These are phyloP conservation scores for Postia placenta DNA, from an alignment of 768 basidiomycete species.

Conservation along the genomic window DNA sequence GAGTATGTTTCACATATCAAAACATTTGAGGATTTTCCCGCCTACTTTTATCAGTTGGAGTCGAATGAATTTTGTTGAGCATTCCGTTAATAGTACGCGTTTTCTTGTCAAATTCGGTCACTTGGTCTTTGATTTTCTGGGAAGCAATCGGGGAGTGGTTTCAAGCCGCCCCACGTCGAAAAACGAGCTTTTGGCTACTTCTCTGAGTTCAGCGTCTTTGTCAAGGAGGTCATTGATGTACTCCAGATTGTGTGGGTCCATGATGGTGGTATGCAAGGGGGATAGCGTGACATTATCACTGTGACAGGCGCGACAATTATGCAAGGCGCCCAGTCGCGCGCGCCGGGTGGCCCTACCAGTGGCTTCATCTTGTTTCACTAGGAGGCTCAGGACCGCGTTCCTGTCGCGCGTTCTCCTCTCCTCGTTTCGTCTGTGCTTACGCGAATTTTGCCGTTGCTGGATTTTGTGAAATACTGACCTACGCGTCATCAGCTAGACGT, in stretches of 20 bases:
- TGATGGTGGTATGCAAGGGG: conserved; percentile 20
- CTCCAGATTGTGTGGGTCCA: conserved; percentile 54
- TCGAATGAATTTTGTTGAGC: conserved; percentile 77
- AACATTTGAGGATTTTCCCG: conserved; percentile 1
- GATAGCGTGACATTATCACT: background rate
- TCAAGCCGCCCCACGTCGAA: background rate
- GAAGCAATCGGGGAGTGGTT: conserved; percentile 6
- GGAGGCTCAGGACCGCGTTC: no score
- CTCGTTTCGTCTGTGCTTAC: no score
- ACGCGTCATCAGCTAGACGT: no score
- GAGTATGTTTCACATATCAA: background rate
- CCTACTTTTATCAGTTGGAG: conserved; percentile 53
- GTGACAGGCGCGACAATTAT: no score
- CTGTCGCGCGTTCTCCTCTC: no score
- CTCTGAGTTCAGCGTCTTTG: conserved; percentile 55
- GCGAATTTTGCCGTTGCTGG: no score
- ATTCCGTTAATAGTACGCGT: conserved; percentile 66
- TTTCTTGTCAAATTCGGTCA: conserved; percentile 70
- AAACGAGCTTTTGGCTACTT: conserved; percentile 37
- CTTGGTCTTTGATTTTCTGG: conserved; percentile 78
- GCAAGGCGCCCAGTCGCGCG: no score
- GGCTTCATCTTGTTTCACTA: no score
- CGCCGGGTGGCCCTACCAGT: no score
- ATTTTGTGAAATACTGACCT: no score
- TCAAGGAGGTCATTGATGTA: conserved; percentile 56